Evolutionary conservation across 208 protist genomes (phyloP).

Genomic region (Herpetomonas samuelpessoai): DNA sequence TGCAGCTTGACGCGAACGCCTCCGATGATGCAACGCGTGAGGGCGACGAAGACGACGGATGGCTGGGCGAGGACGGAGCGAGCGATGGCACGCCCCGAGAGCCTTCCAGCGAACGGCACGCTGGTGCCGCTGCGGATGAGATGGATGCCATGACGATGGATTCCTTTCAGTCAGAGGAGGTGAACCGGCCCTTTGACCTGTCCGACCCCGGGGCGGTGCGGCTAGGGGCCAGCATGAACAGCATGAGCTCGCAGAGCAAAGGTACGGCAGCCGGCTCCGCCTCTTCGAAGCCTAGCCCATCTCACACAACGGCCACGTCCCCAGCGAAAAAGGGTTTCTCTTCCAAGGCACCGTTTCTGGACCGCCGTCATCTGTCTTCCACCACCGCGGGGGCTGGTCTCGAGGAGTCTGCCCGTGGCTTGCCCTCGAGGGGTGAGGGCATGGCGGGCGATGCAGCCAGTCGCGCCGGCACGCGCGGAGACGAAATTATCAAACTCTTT

Average conservation of each 20-base stretch:
- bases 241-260: background rate
- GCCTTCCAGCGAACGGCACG: background rate
- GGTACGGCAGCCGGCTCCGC: no score
- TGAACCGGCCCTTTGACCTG: background rate
- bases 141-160: background rate
- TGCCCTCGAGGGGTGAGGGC: background rate
- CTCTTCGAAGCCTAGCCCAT: no score
- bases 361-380: background rate
- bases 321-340: background rate
- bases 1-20: conserved; percentile 44
- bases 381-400: background rate
- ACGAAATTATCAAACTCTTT: conserved; percentile 52
- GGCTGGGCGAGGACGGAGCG: no score
- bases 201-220: background rate
- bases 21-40: conserved; percentile 5
- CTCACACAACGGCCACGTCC: background rate
- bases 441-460: background rate
- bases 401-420: no score
- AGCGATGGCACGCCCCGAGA: conserved; percentile 4
- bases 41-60: conserved; percentile 19
- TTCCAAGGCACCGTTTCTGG: background rate
- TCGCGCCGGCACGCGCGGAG: conserved; percentile 7
- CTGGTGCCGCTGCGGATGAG: background rate
- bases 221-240: background rate
- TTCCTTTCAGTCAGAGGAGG: background rate